Conservation (phyloP, 2,329 filamentous ascomycete genomes). For the Hypoxylon sp. region DNA sequence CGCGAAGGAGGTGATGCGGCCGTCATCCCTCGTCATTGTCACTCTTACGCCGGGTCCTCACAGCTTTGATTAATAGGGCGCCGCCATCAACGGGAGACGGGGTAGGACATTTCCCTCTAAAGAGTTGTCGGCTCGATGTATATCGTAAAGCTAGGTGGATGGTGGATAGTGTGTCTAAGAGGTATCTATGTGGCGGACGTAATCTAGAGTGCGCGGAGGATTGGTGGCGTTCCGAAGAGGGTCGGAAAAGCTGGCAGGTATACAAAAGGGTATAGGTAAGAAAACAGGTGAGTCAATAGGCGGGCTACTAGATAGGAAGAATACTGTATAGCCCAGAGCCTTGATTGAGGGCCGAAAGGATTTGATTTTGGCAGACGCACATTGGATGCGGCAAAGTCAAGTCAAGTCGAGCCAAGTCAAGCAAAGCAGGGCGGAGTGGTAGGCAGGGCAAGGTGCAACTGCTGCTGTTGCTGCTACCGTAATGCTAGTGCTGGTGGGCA, state of each 20-base stretch:
- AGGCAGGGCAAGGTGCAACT: conserved; percentile 23
- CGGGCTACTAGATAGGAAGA: conserved; percentile 26
- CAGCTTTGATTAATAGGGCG: conserved; percentile 48
- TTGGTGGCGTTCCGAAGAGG: conserved; percentile 6
- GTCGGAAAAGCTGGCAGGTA: conserved; percentile 16
- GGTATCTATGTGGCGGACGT: conserved; percentile 21
- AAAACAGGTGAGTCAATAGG: conserved; percentile 1
- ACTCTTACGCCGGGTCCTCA: conserved; percentile 49
- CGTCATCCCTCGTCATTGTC: conserved; percentile 79
- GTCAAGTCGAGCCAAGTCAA: conserved; percentile 4
- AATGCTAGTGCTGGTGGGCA: neutral
- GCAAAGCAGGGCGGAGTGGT: conserved; percentile 33
- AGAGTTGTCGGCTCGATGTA: conserved; percentile 21
- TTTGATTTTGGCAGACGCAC: conserved; percentile 31
- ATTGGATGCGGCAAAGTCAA: conserved; percentile 25
- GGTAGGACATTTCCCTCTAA: conserved; percentile 44
- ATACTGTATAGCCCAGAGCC: conserved; percentile 23
- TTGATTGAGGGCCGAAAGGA: conserved; percentile 40
- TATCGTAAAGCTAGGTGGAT: conserved; percentile 15
- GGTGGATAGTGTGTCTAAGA: neutral
- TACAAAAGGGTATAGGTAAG: conserved; percentile 22
- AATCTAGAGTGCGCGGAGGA: conserved; percentile 26
- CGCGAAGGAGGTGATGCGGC: conserved; percentile 76
- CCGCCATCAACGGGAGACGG: conserved; percentile 50
- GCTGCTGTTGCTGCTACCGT: conserved; percentile 1